Percentiles rank a stretch among this genome's conserved stretches.
Conservation (phyloP, 2,329 filamentous ascomycete species). For the Penicillium occitanis region DNA sequence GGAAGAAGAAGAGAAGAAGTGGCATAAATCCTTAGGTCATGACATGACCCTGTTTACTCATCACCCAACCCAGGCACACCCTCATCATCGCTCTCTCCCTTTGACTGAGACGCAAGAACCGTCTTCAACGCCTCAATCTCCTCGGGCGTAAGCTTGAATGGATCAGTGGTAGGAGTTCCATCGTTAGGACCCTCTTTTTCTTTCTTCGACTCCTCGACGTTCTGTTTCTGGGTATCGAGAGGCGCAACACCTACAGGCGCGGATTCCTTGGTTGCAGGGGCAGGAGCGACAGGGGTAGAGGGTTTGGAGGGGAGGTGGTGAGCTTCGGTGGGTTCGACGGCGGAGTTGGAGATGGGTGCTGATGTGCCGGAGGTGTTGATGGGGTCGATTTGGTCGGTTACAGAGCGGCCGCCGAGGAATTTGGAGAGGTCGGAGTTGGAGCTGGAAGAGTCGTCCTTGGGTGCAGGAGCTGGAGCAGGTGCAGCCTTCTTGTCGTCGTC, state of each 20-base stretch:
- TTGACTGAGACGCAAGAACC: neutral
- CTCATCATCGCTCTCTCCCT: neutral
- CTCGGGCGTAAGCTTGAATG: neutral
- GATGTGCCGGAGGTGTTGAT: slow-evolving; percentile 6
- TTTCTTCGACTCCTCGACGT: neutral
- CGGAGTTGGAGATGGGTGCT: neutral
- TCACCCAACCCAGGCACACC: neutral
- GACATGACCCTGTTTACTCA: neutral
- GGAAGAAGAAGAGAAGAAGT: neutral
- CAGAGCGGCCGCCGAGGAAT: slow-evolving; percentile 21
- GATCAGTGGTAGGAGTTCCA: neutral
- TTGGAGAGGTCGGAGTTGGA: slow-evolving; percentile 1
- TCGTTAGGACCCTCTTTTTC: neutral
- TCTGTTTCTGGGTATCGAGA: neutral
- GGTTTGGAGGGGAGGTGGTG: neutral
- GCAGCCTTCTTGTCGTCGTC: neutral
- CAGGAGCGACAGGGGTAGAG: neutral
- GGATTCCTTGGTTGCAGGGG: neutral
- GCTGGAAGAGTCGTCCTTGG: too few relatives aligned
- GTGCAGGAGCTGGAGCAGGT: neutral
- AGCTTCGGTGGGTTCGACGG: neutral
- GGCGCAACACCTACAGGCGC: neutral
- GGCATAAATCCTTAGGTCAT: neutral
- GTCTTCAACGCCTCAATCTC: neutral
- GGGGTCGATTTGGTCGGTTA: neutral